A percentile compares a stretch with the other conserved stretches of the same genome.
These are phyloP conservation scores for Myrmaecium sp. DNA, from an alignment of 2,329 filamentous ascomycete genomes.

Conservation along the genomic window DNA sequence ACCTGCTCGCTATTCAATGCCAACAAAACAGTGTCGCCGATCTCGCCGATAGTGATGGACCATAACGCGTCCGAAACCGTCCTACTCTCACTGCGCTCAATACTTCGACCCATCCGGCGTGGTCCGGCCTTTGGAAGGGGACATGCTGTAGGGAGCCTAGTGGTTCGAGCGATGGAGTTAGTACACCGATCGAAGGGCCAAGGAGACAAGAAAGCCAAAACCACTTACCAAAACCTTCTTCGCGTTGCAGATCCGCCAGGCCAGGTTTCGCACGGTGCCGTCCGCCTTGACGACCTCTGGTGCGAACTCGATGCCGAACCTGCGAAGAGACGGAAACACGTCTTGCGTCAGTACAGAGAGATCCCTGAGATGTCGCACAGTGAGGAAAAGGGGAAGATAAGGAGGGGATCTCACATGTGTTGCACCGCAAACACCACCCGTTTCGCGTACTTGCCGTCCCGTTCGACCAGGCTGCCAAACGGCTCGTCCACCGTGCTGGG, in stretches of 20 bases:
- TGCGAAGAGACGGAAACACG: conserved; percentile 14
- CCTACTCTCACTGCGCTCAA: conserved; percentile 1
- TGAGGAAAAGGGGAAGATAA: conserved; percentile 1
- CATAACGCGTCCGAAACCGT: neutral
- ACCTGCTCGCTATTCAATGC: too few species aligned
- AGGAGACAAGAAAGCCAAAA: neutral
- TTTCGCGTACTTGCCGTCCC: conserved; percentile 76
- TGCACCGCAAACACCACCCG: conserved; percentile 86
- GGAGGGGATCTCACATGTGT: conserved; percentile 53
- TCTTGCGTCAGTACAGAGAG: conserved; percentile 6
- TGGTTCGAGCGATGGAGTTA: conserved; percentile 1
- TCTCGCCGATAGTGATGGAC: neutral
- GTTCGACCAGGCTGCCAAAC: conserved; percentile 72
- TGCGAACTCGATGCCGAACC: conserved; percentile 86
- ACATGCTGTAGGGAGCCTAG: conserved; percentile 33
- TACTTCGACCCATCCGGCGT: conserved; percentile 13
- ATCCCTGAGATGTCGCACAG: neutral
- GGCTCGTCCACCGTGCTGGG: conserved; percentile 61
- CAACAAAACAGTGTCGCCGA: too few species aligned
- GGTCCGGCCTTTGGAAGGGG: conserved; percentile 23
- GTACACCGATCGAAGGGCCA: neutral
- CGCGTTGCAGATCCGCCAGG: conserved; percentile 88
- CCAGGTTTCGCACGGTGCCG: conserved; percentile 75
- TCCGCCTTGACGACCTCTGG: conserved; percentile 84
- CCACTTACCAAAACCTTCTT: conserved; percentile 76